Percentiles rank a stretch among this genome's conserved stretches.
phyloP scores from a whole-genome alignment of 805 yeast genomes.

The Starmerella kuoi region DNA sequence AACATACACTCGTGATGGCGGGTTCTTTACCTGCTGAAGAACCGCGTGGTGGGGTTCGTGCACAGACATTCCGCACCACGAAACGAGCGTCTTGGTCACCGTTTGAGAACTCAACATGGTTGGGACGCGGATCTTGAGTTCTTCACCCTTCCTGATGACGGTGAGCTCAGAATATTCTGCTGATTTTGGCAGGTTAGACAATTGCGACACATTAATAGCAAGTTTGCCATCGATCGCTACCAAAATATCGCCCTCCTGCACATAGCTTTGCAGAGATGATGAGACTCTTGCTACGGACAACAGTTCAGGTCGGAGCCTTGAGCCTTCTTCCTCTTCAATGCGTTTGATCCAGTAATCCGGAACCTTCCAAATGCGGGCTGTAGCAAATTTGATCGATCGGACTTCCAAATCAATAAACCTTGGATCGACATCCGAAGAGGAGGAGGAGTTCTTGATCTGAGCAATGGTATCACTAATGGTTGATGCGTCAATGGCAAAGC shows the following conservation, averaged over 20 bases:
- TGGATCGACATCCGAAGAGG: constrained; percentile 26
- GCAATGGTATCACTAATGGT: constrained; percentile 49
- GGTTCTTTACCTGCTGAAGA: constrained; percentile 60
- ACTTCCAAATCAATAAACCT: constrained; percentile 73
- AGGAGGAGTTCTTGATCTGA: constrained; percentile 34
- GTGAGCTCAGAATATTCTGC: constrained; percentile 41
- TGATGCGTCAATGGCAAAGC: constrained; percentile 66
- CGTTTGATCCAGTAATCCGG: constrained; percentile 67
- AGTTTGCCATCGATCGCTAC: constrained; percentile 54
- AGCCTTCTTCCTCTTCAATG: constrained; percentile 50
- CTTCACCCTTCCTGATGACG: constrained; percentile 59
- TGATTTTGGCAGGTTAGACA: constrained; percentile 37
- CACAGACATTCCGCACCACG: constrained; percentile 73
- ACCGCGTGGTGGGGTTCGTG: constrained; percentile 92
- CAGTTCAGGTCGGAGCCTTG: constrained; percentile 51
- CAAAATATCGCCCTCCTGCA: constrained; percentile 59
- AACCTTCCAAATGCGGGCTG: constrained; percentile 79
- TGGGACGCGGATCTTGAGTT: constrained; percentile 48
- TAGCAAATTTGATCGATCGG: constrained; percentile 50
- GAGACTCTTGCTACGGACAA: constrained; percentile 60
- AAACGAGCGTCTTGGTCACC: constrained; percentile 52
- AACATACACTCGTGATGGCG: constrained; percentile 78
- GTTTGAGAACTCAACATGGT: constrained; percentile 48
- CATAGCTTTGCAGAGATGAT: constrained; percentile 28
- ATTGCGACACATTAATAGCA: constrained; percentile 55